Evolutionary conservation across 2,329 filamentous ascomycete genomes (phyloP).

Genomic region (Colletotrichum sp.): DNA sequence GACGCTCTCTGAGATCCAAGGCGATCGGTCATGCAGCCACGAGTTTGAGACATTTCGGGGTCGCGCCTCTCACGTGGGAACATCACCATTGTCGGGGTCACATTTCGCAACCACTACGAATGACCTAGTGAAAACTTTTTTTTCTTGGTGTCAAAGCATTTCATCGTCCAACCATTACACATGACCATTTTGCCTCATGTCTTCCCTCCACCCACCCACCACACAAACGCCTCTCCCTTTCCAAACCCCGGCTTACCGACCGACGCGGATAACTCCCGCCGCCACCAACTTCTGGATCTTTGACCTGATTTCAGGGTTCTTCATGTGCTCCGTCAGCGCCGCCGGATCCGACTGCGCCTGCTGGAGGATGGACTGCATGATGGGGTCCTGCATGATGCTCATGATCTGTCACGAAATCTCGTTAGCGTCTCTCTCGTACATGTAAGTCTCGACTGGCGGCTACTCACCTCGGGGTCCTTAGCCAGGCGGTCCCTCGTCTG

Average conservation of each 20-base stretch:
- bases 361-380: constrained; percentile 97
- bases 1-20: background rate
- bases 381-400: constrained; percentile 88
- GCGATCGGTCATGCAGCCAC: constrained; percentile 7
- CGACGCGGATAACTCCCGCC: constrained; percentile 87
- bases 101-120: constrained; percentile 20
- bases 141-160: constrained; percentile 1
- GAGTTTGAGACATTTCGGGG: background rate
- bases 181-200: constrained; percentile 7
- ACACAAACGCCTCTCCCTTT: background rate
- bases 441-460: constrained; percentile 30
- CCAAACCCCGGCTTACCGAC: constrained; percentile 38
- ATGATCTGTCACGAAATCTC: constrained; percentile 65
- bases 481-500: constrained; percentile 91
- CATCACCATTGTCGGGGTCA: constrained; percentile 15
- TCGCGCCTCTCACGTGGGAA: constrained; percentile 9
- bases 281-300: constrained; percentile 97
- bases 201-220: background rate
- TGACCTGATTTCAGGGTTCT: constrained; percentile 80
- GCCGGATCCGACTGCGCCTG: constrained; percentile 94
- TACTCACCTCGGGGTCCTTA: constrained; percentile 85
- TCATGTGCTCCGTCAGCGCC: constrained; percentile 96
- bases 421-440: background rate
- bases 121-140: constrained; percentile 14
- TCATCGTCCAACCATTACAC: constrained; percentile 22